Evolutionary conservation across 1,284 basidiomycete species (phyloP).

Genomic region (Pseudozyma hubeiensis): DNA sequence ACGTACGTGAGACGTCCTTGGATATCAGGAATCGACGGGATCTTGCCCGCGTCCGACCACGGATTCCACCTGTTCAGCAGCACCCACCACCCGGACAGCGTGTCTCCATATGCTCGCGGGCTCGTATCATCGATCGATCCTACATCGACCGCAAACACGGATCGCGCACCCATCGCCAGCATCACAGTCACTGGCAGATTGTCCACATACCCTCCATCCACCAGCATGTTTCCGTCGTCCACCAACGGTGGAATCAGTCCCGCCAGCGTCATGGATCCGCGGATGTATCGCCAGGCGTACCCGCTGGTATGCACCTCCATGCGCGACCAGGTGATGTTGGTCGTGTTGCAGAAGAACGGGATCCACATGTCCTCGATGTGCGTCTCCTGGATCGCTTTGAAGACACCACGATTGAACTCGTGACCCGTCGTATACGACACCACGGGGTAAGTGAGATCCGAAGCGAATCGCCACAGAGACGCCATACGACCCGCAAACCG

Average conservation of each 20-base stretch:
- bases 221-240: slow-evolving; percentile 83
- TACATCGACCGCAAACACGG: slow-evolving; percentile 95
- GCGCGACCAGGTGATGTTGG: slow-evolving; percentile 94
- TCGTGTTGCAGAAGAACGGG: slow-evolving; percentile 97
- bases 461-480: slow-evolving; percentile 92
- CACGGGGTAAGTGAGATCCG: slow-evolving; percentile 95
- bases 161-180: slow-evolving; percentile 88
- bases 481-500: slow-evolving; percentile 91
- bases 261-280: slow-evolving; percentile 97
- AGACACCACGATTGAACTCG: slow-evolving; percentile 57
- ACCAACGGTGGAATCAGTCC: slow-evolving; percentile 94
- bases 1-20: slow-evolving; percentile 96
- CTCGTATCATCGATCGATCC: slow-evolving; percentile 96
- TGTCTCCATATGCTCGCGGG: slow-evolving; percentile 92
- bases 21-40: slow-evolving; percentile 95
- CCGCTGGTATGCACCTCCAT: slow-evolving; percentile 98
- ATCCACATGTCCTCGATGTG: slow-evolving; percentile 98
- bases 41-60: slow-evolving; percentile 76
- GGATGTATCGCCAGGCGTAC: slow-evolving; percentile 76
- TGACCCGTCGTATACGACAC: slow-evolving; percentile 95
- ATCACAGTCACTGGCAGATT: slow-evolving; percentile 81
- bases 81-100: slow-evolving; percentile 96
- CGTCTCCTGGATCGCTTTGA: slow-evolving; percentile 51
- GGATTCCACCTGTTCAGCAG: slow-evolving; percentile 83
- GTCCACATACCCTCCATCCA: slow-evolving; percentile 61